Evolutionary conservation across 345 rosid species (phyloP), one percentile per base, ranked within the genome.

Genomic region (Gynandropsis gynandra): DNA sequence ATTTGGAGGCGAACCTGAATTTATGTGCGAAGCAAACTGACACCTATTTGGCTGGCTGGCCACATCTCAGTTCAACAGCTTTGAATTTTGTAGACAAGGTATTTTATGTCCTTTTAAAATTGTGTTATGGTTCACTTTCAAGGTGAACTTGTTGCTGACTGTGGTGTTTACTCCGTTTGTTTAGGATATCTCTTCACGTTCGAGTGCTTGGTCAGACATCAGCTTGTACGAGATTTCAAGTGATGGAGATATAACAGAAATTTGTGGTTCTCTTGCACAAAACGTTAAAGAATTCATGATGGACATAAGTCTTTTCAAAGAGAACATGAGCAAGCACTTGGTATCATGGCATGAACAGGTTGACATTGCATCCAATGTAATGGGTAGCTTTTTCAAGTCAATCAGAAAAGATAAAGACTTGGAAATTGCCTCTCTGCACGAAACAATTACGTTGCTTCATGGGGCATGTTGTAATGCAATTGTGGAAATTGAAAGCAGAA

Each of bases 401-500:
- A 42, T 41, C 49, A 78, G 65, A 54, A 67, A 69, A 35, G 80
- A 77, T 50, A 80, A 72, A 34, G 84, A 77, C 33, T 61, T 41
- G 52, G 92, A 84, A 69, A 69, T 66, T 72, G 52, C 61, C 58
- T 55, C 32, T 41, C 15, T 82, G 74, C 72, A 59, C 59, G 74
- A 69, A 61, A 82, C 67, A 61, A 50, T 77, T 46, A 52, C 73
- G 56, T 57, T 81, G 62, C 93, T 92, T 53, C 70, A 74, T 65
- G 87, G 84, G 65, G 87, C 86, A 33, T 79, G 84, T 70, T 61
- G 74, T 58, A 72, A 61, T 62, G 67, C 75, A 41, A 54, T 82
- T 45, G 52, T 55, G 59, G 98, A 87, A 77, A 81, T 87, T 54
- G 87, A 77, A 65, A 82, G 63, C 50, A 70, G 47, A 54, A 74